A percentile compares a stretch with the other conserved stretches of the same genome.
These are phyloP conservation scores for Colletotrichum spaethianum DNA, from an alignment of 2,329 filamentous ascomycete species.

Conservation along the genomic window DNA sequence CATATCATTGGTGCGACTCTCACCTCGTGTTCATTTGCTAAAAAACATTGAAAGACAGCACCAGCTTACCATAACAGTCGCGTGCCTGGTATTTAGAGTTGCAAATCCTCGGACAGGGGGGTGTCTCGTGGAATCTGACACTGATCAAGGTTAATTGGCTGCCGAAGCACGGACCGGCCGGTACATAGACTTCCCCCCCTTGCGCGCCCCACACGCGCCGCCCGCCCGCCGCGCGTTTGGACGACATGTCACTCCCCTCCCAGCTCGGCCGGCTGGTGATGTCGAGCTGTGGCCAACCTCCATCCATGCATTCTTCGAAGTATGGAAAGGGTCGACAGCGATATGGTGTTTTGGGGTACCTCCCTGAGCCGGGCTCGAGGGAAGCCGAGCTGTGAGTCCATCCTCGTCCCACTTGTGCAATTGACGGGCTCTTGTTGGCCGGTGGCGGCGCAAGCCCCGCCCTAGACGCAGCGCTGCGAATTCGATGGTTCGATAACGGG, in stretches of 20 bases:
- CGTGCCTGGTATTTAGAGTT: not conserved
- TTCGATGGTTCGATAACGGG: not conserved
- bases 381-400: conserved; percentile 36
- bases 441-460: no score
- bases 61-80: not conserved
- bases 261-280: conserved; percentile 6
- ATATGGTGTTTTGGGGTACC: conserved; percentile 37
- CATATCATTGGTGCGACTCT: not conserved
- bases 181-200: no score
- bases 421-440: not conserved
- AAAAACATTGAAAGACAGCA: not conserved
- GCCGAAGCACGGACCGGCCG: not conserved
- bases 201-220: not conserved
- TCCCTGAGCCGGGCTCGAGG: conserved; percentile 32
- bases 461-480: no score
- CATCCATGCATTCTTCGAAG: conserved; percentile 37
- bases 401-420: not conserved
- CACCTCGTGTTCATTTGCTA: not conserved
- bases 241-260: conserved; percentile 22
- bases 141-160: not conserved
- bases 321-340: conserved; percentile 29
- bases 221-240: not conserved
- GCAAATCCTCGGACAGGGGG: not conserved
- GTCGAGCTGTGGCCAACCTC: conserved; percentile 2
- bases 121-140: not conserved